Evolutionary conservation across 2,329 filamentous ascomycete genomes (phyloP), one percentile per base, ranked within the genome.

Genomic region (Colletotrichum sp.): DNA sequence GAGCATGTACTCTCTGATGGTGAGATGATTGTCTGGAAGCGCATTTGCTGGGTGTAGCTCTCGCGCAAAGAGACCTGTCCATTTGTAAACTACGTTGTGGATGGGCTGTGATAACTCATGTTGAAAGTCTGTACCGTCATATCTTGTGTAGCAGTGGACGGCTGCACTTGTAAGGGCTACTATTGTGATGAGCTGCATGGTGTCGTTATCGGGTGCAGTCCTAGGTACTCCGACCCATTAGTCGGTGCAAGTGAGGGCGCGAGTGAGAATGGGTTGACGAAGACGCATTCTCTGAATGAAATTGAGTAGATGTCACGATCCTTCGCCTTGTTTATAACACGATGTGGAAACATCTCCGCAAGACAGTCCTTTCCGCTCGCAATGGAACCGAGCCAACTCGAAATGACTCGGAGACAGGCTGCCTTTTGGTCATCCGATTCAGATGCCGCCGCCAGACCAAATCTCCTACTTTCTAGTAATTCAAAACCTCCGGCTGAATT

Each of bases 81-180:
- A 52, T 52, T 13, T 52, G 6, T 5, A 0, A 0, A 52, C 43
- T 52, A 7, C 2, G 10, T 4, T 5, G 10, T 21, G 43, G 1
- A 52, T 3, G 0, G 43, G 6, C 43, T 48, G 0, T 48, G 43
- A 48, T 48, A 13, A 48, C 6, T 52, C n/a, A 52, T 5, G 3
- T 52, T 0, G 43, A 21, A 52, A 21, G 43, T 21, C 43, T 24
- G n/a, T 21, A 5, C 43, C 10, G n/a, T 52, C 10, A 2, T 52
- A 52, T 21, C 43, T 52, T 21, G n/a, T 52, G n/a, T 52, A 52
- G 10, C 43, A 52, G 43, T 6, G 43, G 43, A 52, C 4, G 43
- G 6, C 43, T 21, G 43, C 43, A 52, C n/a, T 24, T 52, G 2
- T 21, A 52, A 52, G 43, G 0, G 43, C 0, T 13, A 52, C n/a